Evolutionary conservation across 805 yeast species (phyloP), one percentile per base, ranked within the genome.

Genomic region (Cyberlindnera mrakii): DNA sequence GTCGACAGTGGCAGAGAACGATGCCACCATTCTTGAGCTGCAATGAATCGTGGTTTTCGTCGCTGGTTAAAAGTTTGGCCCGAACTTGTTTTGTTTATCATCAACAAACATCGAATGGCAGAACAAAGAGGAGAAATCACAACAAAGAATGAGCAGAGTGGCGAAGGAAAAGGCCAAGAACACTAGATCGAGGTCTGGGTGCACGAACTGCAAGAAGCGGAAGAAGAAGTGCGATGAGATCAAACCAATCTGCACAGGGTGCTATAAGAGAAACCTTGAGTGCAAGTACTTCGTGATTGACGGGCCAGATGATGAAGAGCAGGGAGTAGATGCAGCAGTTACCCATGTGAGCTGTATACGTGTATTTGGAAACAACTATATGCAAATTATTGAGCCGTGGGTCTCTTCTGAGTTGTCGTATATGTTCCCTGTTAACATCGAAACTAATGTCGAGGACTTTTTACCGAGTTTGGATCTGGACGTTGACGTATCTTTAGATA

Each of bases 151-250:
- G 27, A 23, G 27, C 27, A 23, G 27, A 10, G 27, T 23, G 27
- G 27, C 11, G 11, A 23, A 23, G 27, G 27, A 23, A 10, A 23
- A 23, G 27, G 11, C 6, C 11, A 44, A 39, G 43, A 65, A 18
- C 46, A 43, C 41, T 1, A 35, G 72, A 10, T 68, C 73, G 0
- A 61, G 63, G 35, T 44, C 48, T 17, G 75, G 75, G 0, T 71
- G 75, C 43, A 36, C 56, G 6, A 58, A 57, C 40, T 73, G 78
- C 49, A 60, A 71, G 39, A 59, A 57, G 46, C 60, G 69, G 49
- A 74, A 72, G 62, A 74, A 72, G 54, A 73, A 72, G 43, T 74
- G 79, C 55, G 77, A 74, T 54, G 74, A 74, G 50, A 52, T 49
- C 8, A 66, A 63, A 43, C 79, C 79, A 1, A 57, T 63, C 3